A percentile compares a stretch with the other conserved stretches of the same genome.
Evolutionary conservation across 768 basidiomycete species (phyloP).

Genomic region (Podaxis rugospora): DNA sequence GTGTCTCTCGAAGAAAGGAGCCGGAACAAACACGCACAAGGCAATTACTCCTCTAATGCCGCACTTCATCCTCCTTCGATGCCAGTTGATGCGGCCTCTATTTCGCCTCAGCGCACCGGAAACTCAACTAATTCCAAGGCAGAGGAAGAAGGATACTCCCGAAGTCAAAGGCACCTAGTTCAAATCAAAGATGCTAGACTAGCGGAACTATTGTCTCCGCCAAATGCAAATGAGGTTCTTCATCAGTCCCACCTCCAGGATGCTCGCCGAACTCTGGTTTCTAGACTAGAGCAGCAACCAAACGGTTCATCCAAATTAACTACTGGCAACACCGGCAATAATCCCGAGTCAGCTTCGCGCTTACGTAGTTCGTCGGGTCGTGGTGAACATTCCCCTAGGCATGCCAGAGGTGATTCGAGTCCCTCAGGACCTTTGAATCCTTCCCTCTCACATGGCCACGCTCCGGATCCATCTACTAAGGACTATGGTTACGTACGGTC

Average conservation of each 20-base stretch:
- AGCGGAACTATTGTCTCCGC: slow-evolving; percentile 1
- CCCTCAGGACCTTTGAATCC: background rate
- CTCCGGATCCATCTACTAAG: background rate
- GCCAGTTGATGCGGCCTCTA: background rate
- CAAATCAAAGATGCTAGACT: slow-evolving; percentile 5
- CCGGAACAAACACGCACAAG: background rate
- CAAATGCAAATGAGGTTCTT: slow-evolving; percentile 1
- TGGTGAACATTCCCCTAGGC: background rate
- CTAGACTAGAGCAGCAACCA: slow-evolving; percentile 6
- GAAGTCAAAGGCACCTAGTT: background rate
- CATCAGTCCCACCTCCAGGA: slow-evolving; percentile 2
- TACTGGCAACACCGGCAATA: background rate
- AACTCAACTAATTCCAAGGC: background rate
- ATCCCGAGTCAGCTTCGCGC: background rate
- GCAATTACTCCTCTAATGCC: background rate
- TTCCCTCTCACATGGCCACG: background rate
- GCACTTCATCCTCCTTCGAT: background rate
- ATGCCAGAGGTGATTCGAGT: background rate
- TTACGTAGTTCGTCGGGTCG: slow-evolving; percentile 1
- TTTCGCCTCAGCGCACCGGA: slow-evolving; percentile 6
- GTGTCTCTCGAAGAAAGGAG: background rate
- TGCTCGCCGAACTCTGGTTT: slow-evolving; percentile 3
- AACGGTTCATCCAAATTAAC: background rate
- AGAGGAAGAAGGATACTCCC: background rate
- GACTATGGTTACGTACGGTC: background rate